Base-by-base conservation (phyloP, 257 asterid species). In the Striga asiatica region DNA sequence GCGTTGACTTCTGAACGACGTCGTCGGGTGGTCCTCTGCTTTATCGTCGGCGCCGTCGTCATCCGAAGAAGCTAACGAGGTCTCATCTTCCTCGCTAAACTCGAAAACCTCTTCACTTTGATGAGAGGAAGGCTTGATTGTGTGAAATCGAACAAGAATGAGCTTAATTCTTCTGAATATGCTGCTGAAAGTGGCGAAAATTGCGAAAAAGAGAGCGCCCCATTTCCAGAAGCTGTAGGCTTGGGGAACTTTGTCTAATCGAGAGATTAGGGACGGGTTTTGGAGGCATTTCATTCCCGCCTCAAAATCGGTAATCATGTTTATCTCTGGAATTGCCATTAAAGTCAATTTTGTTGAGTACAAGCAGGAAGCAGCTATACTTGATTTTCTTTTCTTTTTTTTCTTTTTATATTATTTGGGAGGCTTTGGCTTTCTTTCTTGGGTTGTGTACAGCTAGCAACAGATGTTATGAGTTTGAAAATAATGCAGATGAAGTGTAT, bases 201-300 rank as follows among this genome's bases (percentile, higher is more conserved):
- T 47, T 0, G 94, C 93, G 1, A 92, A 66, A 66, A 88, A 57
- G 8, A 92, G 32, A 9, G 99, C 99, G 4, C 94, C 91, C 93
- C 93, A 92, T 71, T 84, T 88, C 93, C 94, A 92, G 55, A 84
- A 77, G 34, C 67, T 67, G 63, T 56, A 74, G 6, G 64, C 68
- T 27, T 66, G n/a, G n/a, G n/a, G 62, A 60, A 61, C 46, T 5
- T 88, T 29, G 29, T 69, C 50, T 51, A 77, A 76, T 16, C 82
- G 71, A 3, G 85, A 66, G 50, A 72, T 35, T 2, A 68, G 11
- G 10, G 89, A 76, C 2, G 96, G 98, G 61, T 64, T 74, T 43
- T 81, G 85, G 12, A 91, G 67, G 67, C 89, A 76, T 54, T 77
- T 78, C 70, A 86, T 71, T 5, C 94, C 98, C 20, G 86, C 86